Percentiles rank a stretch among this genome's conserved stretches.
phyloP scores from a whole-genome alignment of 2,329 filamentous ascomycete genomes.

The Acephala macrosclerotiorum region DNA sequence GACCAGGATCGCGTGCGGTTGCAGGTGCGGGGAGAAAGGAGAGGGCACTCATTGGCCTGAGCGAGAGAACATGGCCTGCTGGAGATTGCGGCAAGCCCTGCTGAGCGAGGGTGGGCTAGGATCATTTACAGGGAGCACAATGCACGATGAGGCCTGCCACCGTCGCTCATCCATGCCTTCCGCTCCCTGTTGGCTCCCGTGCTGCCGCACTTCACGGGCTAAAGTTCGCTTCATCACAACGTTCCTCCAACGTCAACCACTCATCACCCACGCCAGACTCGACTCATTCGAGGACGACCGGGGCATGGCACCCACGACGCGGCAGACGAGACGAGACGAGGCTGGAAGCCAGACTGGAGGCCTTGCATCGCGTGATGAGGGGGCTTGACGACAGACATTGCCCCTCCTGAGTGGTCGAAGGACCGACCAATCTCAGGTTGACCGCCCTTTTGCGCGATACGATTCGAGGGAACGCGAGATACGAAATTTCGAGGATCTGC shows the following conservation, averaged over 20 bases:
- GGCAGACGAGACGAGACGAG: no score
- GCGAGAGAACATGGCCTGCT: neutral
- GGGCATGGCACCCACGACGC: no score
- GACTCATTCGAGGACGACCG: no score
- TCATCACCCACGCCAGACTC: neutral
- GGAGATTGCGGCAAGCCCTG: no score
- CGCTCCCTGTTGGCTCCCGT: constrained; percentile 9
- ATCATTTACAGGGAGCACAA: neutral
- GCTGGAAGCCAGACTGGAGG: no score
- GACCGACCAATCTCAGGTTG: constrained; percentile 43
- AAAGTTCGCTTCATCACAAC: constrained; percentile 16
- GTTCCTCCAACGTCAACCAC: constrained; percentile 8
- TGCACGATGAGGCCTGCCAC: neutral
- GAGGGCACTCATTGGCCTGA: constrained; percentile 12
- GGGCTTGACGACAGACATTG: neutral
- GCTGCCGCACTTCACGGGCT: constrained; percentile 13
- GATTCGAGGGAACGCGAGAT: constrained; percentile 39
- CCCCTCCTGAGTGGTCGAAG: constrained; percentile 25
- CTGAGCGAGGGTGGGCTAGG: neutral
- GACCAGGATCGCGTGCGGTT: constrained; percentile 7
- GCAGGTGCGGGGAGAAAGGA: neutral
- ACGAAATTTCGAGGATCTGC: constrained; percentile 26
- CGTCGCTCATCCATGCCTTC: neutral
- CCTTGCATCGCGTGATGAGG: no score
- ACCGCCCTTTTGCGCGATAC: constrained; percentile 39